Percentiles rank a stretch among this genome's conserved stretches.
Evolutionary conservation across 2,329 filamentous ascomycete genomes (phyloP).

Genomic region (Stemphylium vesicarium): DNA sequence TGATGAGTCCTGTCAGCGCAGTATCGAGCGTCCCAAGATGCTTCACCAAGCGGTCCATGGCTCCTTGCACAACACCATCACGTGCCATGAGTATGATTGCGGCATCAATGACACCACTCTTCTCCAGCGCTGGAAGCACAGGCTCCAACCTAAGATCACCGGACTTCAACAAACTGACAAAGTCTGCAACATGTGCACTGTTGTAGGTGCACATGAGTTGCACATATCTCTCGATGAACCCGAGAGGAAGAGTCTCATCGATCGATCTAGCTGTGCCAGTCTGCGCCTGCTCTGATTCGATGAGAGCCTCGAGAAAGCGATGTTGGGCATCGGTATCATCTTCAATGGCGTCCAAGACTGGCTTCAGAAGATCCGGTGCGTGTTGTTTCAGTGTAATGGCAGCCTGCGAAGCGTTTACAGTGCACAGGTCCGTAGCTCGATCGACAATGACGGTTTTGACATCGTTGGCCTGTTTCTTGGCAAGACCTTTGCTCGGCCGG

Average conservation of each 20-base stretch:
- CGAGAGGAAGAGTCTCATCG: slow-evolving; percentile 51
- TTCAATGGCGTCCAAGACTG: slow-evolving; percentile 67
- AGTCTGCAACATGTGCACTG: slow-evolving; percentile 81
- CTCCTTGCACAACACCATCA: slow-evolving; percentile 81
- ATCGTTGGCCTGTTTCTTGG: slow-evolving; percentile 73
- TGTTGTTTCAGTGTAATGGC: slow-evolving; percentile 69
- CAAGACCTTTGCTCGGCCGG: slow-evolving; percentile 66
- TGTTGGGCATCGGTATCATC: slow-evolving; percentile 72
- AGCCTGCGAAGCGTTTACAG: slow-evolving; percentile 69
- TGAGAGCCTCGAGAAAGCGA: slow-evolving; percentile 74
- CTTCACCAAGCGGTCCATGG: slow-evolving; percentile 82
- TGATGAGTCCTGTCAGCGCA: slow-evolving; percentile 75
- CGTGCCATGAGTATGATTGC: slow-evolving; percentile 89
- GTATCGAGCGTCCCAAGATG: slow-evolving; percentile 82
- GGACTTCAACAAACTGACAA: slow-evolving; percentile 76
- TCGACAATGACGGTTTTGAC: slow-evolving; percentile 71
- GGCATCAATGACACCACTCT: slow-evolving; percentile 87
- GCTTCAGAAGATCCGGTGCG: slow-evolving; percentile 69
- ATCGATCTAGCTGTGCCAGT: slow-evolving; percentile 6
- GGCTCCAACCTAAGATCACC: slow-evolving; percentile 80
- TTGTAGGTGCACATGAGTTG: slow-evolving; percentile 90
- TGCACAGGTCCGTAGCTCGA: slow-evolving; percentile 70
- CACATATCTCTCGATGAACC: slow-evolving; percentile 82
- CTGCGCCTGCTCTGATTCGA: slow-evolving; percentile 64
- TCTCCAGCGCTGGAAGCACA: slow-evolving; percentile 86